Conservation (phyloP, 768 basidiomycete species). For the Suillus paluster region DNA sequence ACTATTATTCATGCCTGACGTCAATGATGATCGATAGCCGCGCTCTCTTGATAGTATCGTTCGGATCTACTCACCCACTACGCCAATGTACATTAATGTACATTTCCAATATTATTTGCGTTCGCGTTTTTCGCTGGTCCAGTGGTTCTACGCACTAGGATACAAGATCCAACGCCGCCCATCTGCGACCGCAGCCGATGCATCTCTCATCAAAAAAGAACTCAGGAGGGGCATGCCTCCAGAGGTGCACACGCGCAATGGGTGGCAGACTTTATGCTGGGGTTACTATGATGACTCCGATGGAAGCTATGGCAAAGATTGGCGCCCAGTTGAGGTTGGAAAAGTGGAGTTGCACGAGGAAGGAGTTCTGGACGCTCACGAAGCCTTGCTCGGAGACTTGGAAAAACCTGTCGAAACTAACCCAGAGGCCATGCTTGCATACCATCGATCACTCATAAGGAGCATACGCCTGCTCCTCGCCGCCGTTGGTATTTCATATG, state of each 20-base stretch:
- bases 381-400: conserved; percentile 15
- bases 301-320: background rate
- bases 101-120: conserved; percentile 19
- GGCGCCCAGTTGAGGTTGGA: conserved; percentile 6
- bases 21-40: conserved; percentile 1
- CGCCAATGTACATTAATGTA: conserved; percentile 20
- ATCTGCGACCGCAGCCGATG: background rate
- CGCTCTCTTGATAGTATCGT: conserved; percentile 6
- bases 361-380: conserved; percentile 13
- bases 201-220: background rate
- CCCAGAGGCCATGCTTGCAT: background rate
- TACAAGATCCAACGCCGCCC: conserved; percentile 11
- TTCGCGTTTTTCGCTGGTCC: background rate
- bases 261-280: conserved; percentile 19
- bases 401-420: background rate
- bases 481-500: conserved; percentile 7
- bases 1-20: background rate
- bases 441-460: conserved; percentile 10
- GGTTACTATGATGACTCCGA: conserved; percentile 14
- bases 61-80: conserved; percentile 13
- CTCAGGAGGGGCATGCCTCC: background rate
- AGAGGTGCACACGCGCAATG: conserved; percentile 10
- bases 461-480: conserved; percentile 17
- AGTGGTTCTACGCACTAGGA: conserved; percentile 19
- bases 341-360: conserved; percentile 12